Percentiles rank a stretch among this genome's conserved stretches.
Conservation (phyloP, 345 rosid species). For the Salix brachista region DNA sequence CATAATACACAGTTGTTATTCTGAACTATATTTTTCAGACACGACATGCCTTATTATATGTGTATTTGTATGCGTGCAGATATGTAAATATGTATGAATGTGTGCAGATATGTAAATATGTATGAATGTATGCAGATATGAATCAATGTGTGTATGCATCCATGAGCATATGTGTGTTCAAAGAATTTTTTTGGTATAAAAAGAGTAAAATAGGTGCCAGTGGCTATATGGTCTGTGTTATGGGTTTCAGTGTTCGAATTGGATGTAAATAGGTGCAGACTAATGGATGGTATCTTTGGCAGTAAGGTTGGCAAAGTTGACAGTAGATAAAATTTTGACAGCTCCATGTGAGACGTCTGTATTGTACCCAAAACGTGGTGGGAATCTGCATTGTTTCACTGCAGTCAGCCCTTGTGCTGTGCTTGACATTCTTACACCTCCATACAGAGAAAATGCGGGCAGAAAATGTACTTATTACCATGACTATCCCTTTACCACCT, state of each 20-base stretch:
- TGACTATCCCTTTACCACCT: conserved; percentile 66
- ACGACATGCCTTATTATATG: not conserved
- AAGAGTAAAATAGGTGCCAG: not conserved
- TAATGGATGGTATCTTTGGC: conserved; percentile 26
- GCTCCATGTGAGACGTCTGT: conserved; percentile 63
- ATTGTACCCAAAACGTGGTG: conserved; percentile 74
- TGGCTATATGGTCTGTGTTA: not conserved
- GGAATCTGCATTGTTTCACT: conserved; percentile 91
- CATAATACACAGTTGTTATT: not conserved
- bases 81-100: not conserved
- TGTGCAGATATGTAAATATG: not conserved
- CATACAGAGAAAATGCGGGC: conserved; percentile 71
- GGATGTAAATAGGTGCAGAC: not conserved
- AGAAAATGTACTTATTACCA: conserved; percentile 77
- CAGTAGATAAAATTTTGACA: conserved; percentile 56
- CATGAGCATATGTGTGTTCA: not conserved
- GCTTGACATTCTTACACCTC: conserved; percentile 86
- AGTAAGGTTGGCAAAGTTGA: conserved; percentile 69
- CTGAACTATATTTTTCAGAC: not conserved
- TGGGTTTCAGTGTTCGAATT: not conserved
- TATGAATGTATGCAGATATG: not conserved
- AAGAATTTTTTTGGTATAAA: not conserved
- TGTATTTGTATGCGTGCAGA: not conserved
- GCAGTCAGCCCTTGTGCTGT: conserved; percentile 88
- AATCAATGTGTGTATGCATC: not conserved